Evolutionary conservation across 148 eudicot genomes (phyloP).

Genomic region (Rhododendron williamsianum): DNA sequence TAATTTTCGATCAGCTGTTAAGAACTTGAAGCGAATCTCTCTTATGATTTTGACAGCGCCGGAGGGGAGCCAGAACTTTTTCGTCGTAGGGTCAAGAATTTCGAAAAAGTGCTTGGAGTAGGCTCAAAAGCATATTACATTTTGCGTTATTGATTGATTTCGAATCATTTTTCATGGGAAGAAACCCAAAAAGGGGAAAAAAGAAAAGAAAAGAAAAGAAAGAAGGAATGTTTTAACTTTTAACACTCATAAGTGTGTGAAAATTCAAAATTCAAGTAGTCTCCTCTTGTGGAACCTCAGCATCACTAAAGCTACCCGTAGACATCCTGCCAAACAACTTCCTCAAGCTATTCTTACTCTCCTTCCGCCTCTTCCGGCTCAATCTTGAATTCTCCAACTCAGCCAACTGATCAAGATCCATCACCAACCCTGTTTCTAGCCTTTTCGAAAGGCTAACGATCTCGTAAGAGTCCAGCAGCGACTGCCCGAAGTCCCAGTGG

Average conservation of each 20-base stretch:
- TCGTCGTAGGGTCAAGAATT: neutral
- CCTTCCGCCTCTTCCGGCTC: constrained; percentile 32
- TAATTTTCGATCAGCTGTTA: neutral
- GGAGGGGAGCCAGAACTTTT: neutral
- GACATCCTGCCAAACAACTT: constrained; percentile 50
- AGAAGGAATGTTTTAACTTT: too few species aligned
- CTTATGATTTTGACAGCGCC: neutral
- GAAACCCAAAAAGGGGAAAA: neutral
- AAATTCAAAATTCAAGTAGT: neutral
- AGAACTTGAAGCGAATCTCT: neutral
- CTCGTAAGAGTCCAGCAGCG: constrained; percentile 84
- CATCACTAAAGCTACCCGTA: constrained; percentile 51
- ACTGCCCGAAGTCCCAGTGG: constrained; percentile 62
- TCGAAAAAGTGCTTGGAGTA: neutral
- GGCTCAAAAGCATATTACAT: neutral
- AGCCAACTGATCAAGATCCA: constrained; percentile 27
- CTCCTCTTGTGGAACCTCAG: constrained; percentile 17
- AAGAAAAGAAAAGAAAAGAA: too few species aligned
- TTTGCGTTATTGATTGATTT: neutral
- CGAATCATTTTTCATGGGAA: neutral
- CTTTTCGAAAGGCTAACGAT: constrained; percentile 63
- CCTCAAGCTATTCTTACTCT: constrained; percentile 70
- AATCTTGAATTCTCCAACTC: constrained; percentile 19
- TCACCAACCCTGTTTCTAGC: constrained; percentile 48
- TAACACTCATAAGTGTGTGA: too few species aligned